Evolutionary conservation across 306 rosid genomes (phyloP), one percentile per base, ranked within the genome.

Genomic region (Herpetospermum pedunculosum): DNA sequence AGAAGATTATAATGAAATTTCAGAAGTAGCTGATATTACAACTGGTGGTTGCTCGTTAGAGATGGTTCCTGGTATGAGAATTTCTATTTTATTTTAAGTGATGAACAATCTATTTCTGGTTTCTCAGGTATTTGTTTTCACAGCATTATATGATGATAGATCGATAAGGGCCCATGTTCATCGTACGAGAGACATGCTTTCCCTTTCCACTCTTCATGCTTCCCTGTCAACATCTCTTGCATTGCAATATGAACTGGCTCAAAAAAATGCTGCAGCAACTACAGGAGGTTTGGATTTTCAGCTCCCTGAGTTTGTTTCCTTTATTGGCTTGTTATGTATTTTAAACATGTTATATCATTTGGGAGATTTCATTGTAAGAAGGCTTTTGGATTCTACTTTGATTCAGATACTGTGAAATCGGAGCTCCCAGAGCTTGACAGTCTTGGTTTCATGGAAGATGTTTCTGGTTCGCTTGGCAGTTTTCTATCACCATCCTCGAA

Each of bases 101-200:
- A 63, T 15, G 48, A 47, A 47, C 44, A 32, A 55, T 80, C 35
- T 54, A 47, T 55, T 78, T 46, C 77, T 67, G 47, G 80, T 72
- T 73, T 75, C 76, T 86, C 76, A 86, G 49, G 35, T 74, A 9
- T 53, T 67, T 75, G 32, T 80, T 58, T 77, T 70, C 81, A 80
- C 96, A 95, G 99, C 99, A 75, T 84, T 95, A 71, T 95, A 95
- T 80, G 99, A 95, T 81, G 99, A 95, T 89, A 86, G 99, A 84
- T 95, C 99, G 44, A 86, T 88, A 81, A 88, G 99, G 90, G 96
- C 99, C 75, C 99, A 95, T 85, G 96, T 95, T 70, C 93, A 87
- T 75, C 96, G 99, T 52, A 86, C 99, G 0, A 82, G 96, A 82
- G 99, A 95, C 75, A 81, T 95, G 87, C 96, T 95, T 57, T 88